phyloP scores from a whole-genome alignment of 345 rosid genomes.

The Eucalyptus marginata region DNA sequence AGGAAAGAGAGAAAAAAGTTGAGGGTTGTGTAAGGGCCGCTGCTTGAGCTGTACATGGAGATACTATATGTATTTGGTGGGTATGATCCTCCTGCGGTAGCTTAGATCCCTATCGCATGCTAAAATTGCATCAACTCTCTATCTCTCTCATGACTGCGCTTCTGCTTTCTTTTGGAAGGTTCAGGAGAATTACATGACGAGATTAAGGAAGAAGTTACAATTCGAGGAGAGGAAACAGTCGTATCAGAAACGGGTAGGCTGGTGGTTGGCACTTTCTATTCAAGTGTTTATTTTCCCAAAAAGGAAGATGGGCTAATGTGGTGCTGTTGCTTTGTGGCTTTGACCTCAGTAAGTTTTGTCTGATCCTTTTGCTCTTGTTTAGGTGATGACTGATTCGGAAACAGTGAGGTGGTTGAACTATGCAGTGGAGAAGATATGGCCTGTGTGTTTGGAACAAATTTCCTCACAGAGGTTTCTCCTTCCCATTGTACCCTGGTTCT shows the following conservation, averaged over 20 bases:
- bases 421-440: constrained; percentile 86
- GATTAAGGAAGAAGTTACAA: constrained; percentile 23
- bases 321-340: neutral
- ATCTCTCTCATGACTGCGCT: neutral
- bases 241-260: constrained; percentile 22
- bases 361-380: neutral
- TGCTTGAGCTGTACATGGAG: neutral
- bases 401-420: constrained; percentile 88
- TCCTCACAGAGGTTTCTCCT: constrained; percentile 83
- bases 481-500: constrained; percentile 95
- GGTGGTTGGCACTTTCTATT: neutral
- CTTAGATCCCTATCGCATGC: neutral
- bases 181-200: constrained; percentile 29
- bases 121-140: neutral
- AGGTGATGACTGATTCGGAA: constrained; percentile 87
- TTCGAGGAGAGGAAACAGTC: constrained; percentile 26
- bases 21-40: neutral
- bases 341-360: neutral
- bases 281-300: neutral
- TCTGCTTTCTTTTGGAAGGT: constrained; percentile 23
- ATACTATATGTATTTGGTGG: neutral
- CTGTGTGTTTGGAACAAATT: constrained; percentile 83
- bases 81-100: neutral
- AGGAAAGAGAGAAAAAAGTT: neutral
- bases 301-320: neutral